Percentiles rank a stretch among this genome's conserved stretches.
Conservation (phyloP, 2,329 filamentous ascomycete species). For the Exophiala bonariae region DNA sequence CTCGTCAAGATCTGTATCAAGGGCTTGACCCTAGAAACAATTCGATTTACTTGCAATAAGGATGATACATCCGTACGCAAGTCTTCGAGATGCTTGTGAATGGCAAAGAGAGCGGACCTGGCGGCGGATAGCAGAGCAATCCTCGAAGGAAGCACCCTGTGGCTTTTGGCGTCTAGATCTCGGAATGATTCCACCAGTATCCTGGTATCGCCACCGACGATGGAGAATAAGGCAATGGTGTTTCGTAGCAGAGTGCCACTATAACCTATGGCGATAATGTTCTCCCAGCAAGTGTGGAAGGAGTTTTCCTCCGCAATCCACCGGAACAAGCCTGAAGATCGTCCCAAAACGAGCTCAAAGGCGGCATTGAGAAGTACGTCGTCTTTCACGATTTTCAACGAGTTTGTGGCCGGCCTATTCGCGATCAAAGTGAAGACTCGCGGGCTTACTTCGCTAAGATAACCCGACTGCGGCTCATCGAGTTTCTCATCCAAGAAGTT, state of each 20-base stretch:
- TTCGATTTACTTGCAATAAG: conserved; percentile 14
- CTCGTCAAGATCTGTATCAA: conserved; percentile 7
- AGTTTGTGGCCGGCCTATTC: conserved; percentile 6
- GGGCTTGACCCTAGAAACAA: conserved; percentile 3
- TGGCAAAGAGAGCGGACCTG: conserved; percentile 10
- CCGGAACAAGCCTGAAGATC: conserved; percentile 44
- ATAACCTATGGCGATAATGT: conserved; percentile 50
- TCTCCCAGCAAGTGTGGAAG: conserved; percentile 43
- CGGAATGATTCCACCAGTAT: conserved; percentile 4
- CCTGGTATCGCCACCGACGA: conserved; percentile 9
- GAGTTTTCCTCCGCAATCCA: conserved; percentile 36
- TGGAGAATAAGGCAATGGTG: conserved; percentile 10
- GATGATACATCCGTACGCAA: conserved; percentile 5
- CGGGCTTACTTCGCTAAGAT: conserved; percentile 45
- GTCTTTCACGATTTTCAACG: conserved; percentile 29
- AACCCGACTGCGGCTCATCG: conserved; percentile 37
- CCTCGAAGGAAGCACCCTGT: conserved; percentile 3
- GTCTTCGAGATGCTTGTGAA: conserved; percentile 9
- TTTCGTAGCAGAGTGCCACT: conserved; percentile 13
- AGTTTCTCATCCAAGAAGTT: conserved; percentile 35
- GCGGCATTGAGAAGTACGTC: conserved; percentile 42
- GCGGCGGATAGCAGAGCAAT: conserved; percentile 11
- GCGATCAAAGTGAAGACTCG: conserved; percentile 42
- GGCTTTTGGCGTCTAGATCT: background rate
- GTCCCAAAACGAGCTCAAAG: conserved; percentile 43